These are phyloP conservation scores for Clarkia xantiana DNA, from an alignment of 345 rosid species.

Conservation along the genomic window DNA sequence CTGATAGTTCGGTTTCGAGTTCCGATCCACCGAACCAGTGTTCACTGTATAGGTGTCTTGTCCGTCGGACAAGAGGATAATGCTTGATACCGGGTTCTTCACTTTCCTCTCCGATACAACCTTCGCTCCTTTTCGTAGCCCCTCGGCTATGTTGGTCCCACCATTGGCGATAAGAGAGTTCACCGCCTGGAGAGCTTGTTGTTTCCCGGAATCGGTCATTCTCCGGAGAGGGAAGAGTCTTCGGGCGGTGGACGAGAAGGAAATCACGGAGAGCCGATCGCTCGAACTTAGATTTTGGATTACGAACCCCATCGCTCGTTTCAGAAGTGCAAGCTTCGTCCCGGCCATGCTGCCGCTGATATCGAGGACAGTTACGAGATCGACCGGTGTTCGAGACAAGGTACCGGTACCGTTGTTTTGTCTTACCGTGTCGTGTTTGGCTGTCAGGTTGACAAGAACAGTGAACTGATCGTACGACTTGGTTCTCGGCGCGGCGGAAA, in stretches of 20 bases:
- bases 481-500: constrained; percentile 40
- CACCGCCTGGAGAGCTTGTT: constrained; percentile 74
- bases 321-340: constrained; percentile 81
- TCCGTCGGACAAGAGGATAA: constrained; percentile 89
- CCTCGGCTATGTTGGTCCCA: constrained; percentile 95
- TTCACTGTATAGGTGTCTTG: constrained; percentile 66
- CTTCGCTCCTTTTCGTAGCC: constrained; percentile 82
- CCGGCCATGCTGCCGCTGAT: constrained; percentile 99
- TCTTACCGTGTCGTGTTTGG: constrained; percentile 18
- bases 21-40: constrained; percentile 14
- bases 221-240: constrained; percentile 71
- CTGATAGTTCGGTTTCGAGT: constrained; percentile 44
- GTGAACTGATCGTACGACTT: constrained; percentile 45
- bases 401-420: constrained; percentile 21
- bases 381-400: constrained; percentile 65
- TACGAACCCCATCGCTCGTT: constrained; percentile 98
- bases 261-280: constrained; percentile 91
- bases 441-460: constrained; percentile 61
- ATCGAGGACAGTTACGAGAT: constrained; percentile 86
- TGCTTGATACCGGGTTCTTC: constrained; percentile 72
- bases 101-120: constrained; percentile 75
- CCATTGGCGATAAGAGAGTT: constrained; percentile 86
- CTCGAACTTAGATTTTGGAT: constrained; percentile 84
- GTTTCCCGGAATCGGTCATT: constrained; percentile 70
- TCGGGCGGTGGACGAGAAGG: constrained; percentile 90